These are phyloP conservation scores for Punctularia strigosozonata DNA, from an alignment of 768 basidiomycete species.

Conservation along the genomic window DNA sequence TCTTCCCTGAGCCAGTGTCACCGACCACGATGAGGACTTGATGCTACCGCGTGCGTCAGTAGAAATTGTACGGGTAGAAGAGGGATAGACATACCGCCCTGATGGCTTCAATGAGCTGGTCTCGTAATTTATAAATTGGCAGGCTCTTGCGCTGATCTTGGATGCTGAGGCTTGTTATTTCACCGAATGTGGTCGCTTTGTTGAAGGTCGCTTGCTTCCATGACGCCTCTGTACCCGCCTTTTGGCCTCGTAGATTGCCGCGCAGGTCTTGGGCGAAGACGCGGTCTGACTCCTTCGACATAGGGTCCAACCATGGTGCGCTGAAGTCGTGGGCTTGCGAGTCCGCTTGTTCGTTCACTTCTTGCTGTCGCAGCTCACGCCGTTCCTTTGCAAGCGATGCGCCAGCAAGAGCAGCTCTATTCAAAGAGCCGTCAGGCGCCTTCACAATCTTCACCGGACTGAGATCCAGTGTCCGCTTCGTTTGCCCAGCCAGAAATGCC, in stretches of 20 bases:
- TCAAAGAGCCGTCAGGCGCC: conserved; percentile 94
- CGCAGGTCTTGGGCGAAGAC: conserved; percentile 91
- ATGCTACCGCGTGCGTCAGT: conserved; percentile 41
- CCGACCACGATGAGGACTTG: conserved; percentile 98
- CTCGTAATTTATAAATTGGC: conserved; percentile 92
- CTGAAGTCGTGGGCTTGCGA: conserved; percentile 91
- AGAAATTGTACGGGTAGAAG: background rate
- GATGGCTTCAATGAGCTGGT: conserved; percentile 83
- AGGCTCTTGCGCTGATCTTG: conserved; percentile 87
- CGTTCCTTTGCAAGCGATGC: conserved; percentile 92
- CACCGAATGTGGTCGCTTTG: conserved; percentile 92
- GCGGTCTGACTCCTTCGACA: conserved; percentile 80
- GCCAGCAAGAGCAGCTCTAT: conserved; percentile 89
- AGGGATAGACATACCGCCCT: conserved; percentile 53
- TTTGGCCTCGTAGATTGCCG: conserved; percentile 71
- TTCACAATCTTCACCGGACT: conserved; percentile 98
- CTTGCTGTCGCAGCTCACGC: conserved; percentile 87
- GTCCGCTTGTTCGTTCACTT: conserved; percentile 88
- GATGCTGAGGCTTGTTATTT: conserved; percentile 81
- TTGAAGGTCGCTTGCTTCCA: conserved; percentile 93
- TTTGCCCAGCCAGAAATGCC: conserved; percentile 91
- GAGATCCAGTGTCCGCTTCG: conserved; percentile 87
- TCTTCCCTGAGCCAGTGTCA: conserved; percentile 98
- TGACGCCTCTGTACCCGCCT: conserved; percentile 68
- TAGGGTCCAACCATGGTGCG: conserved; percentile 96